Evolutionary conservation across 495 filamentous ascomycete species (phyloP).

Genomic region (Rhypophila decipiens): DNA sequence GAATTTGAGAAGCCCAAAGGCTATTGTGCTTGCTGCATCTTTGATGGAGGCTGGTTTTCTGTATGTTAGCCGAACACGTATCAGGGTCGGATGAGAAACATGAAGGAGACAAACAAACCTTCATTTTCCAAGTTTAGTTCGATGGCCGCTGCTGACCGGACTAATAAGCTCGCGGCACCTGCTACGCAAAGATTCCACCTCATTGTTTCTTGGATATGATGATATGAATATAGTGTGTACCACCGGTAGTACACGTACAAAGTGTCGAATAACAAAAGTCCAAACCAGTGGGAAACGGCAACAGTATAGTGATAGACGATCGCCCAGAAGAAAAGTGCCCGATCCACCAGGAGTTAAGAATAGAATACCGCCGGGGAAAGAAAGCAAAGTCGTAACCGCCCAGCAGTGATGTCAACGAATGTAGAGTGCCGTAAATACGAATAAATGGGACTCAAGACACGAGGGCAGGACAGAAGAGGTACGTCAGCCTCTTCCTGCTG

Average conservation of each 20-base stretch:
- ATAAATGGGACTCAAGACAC: background rate
- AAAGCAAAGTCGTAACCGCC: background rate
- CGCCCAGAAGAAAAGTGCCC: too few relatives aligned
- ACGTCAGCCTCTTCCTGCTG: background rate
- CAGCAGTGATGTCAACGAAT: background rate
- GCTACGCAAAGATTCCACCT: slow-evolving; percentile 11
- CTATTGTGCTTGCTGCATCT: slow-evolving; percentile 37
- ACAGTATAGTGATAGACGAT: too few relatives aligned
- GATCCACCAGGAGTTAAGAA: too few relatives aligned
- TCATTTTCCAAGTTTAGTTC: slow-evolving; percentile 19
- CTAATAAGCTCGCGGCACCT: slow-evolving; percentile 17
- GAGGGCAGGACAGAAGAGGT: background rate
- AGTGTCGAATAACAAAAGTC: background rate
- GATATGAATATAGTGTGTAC: background rate
- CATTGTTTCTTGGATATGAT: slow-evolving; percentile 16
- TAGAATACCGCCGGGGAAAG: background rate
- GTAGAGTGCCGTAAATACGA: background rate
- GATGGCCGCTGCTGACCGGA: slow-evolving; percentile 18
- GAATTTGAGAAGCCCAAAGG: slow-evolving; percentile 44
- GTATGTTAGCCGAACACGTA: slow-evolving; percentile 5
- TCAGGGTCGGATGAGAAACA: background rate
- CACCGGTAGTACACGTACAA: background rate
- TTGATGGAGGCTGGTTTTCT: slow-evolving; percentile 37
- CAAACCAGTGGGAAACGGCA: background rate
- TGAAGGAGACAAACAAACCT: too few relatives aligned